Percentiles rank a stretch among this genome's conserved stretches.
phyloP scores from a whole-genome alignment of 768 basidiomycete species.

The Imleria badia region DNA sequence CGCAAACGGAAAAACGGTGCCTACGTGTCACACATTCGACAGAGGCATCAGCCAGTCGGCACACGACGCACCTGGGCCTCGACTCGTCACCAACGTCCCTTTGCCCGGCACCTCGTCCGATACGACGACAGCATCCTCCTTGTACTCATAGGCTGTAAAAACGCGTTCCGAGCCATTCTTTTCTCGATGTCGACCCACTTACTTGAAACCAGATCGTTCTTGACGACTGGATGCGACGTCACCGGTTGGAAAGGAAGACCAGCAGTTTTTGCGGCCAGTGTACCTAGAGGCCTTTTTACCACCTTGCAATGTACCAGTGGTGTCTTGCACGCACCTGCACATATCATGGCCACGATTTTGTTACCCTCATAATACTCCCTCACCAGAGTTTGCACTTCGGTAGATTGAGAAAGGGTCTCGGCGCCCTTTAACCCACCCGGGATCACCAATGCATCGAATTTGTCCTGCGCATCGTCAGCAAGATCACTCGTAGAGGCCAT shows the following conservation, averaged over 20 bases:
- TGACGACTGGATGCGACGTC: conserved; percentile 79
- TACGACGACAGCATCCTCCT: conserved; percentile 70
- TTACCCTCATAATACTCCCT: conserved; percentile 42
- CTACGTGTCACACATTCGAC: conserved; percentile 31
- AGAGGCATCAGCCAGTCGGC: not conserved
- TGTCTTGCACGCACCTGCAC: conserved; percentile 55
- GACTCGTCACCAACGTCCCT: conserved; percentile 74
- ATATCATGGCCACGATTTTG: conserved; percentile 77
- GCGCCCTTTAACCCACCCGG: conserved; percentile 82
- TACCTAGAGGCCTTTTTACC: conserved; percentile 42
- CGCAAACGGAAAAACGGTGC: conserved; percentile 77
- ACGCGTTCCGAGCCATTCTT: not conserved
- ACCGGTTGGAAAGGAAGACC: conserved; percentile 60
- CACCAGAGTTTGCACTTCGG: conserved; percentile 62
- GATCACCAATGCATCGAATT: conserved; percentile 67
- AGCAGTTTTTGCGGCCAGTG: conserved; percentile 63
- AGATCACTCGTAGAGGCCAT: not conserved
- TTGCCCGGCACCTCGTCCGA: conserved; percentile 37
- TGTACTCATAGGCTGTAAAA: conserved; percentile 65
- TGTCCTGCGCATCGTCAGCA: conserved; percentile 41
- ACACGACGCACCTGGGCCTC: conserved; percentile 60
- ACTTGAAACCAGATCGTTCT: conserved; percentile 56
- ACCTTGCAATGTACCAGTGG: not conserved
- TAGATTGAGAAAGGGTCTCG: conserved; percentile 61
- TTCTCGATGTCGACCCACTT: conserved; percentile 4